These are phyloP conservation scores for Chenopodium quinoa DNA, from an alignment of 148 eudicot genomes.

Conservation along the genomic window DNA sequence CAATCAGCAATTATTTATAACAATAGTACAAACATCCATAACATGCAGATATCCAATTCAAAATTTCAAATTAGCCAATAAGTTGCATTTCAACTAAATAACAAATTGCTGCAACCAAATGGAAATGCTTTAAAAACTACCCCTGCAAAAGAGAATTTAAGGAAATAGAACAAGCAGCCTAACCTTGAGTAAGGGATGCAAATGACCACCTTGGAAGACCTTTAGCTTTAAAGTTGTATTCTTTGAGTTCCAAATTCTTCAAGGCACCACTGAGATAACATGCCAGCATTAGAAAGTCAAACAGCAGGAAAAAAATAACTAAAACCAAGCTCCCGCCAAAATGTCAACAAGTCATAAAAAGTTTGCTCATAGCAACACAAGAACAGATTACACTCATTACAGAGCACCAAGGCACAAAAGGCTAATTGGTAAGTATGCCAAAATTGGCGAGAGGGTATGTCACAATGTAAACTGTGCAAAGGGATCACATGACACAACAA, in stretches of 20 bases:
- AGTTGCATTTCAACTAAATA: neutral
- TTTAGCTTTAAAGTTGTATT: slow-evolving; percentile 88
- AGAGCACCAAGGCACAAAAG: neutral
- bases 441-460: neutral
- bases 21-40: neutral
- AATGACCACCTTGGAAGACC: slow-evolving; percentile 84
- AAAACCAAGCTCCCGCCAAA: neutral
- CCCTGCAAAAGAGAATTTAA: neutral
- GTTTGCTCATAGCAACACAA: neutral
- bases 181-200: slow-evolving; percentile 95
- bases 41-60: neutral
- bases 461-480: neutral
- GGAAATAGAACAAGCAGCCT: slow-evolving; percentile 18
- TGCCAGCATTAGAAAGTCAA: slow-evolving; percentile 15
- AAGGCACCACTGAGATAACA: slow-evolving; percentile 57
- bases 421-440: neutral
- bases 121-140: neutral
- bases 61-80: neutral
- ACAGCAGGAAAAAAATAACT: neutral
- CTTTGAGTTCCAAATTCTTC: slow-evolving; percentile 81
- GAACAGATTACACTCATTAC: too few species aligned
- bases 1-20: neutral
- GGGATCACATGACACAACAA: neutral
- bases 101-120: slow-evolving; percentile 4
- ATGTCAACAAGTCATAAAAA: neutral